A percentile compares a stretch with the other conserved stretches of the same genome.
Conservation (phyloP, 148 eudicot genomes). For the Persicaria tinctoria region DNA sequence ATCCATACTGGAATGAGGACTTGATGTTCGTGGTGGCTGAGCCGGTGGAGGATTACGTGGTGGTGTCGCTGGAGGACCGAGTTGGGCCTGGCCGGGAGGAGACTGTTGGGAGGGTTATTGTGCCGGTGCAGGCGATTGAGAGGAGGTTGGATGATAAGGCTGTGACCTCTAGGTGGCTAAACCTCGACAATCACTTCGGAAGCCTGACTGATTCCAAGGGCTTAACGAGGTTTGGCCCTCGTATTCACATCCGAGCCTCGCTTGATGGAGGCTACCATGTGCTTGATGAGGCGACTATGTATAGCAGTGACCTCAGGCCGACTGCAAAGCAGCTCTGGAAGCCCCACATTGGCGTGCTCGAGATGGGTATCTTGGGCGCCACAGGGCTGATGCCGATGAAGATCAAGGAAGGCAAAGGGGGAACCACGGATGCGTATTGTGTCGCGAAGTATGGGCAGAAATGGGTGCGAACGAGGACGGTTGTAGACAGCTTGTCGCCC, state of each 20-base stretch:
- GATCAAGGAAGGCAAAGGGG: slow-evolving; percentile 67
- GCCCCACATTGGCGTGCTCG: slow-evolving; percentile 87
- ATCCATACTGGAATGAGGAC: slow-evolving; percentile 82
- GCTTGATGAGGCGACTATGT: slow-evolving; percentile 82
- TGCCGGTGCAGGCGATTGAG: slow-evolving; percentile 49
- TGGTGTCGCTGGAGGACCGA: slow-evolving; percentile 71
- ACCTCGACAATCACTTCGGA: slow-evolving; percentile 48
- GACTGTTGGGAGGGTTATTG: slow-evolving; percentile 50
- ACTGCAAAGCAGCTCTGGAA: slow-evolving; percentile 91
- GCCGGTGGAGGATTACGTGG: slow-evolving; percentile 77
- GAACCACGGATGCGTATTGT: slow-evolving; percentile 73
- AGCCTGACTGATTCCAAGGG: slow-evolving; percentile 32
- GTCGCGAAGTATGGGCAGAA: slow-evolving; percentile 94
- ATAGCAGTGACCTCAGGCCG: slow-evolving; percentile 80
- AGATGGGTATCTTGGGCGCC: slow-evolving; percentile 86
- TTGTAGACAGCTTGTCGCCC: slow-evolving; percentile 67
- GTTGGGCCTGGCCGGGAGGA: slow-evolving; percentile 65
- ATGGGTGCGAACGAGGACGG: slow-evolving; percentile 83
- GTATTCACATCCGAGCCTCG: slow-evolving; percentile 62
- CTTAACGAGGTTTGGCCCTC: slow-evolving; percentile 47
- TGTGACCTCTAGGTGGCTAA: slow-evolving; percentile 68
- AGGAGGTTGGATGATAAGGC: slow-evolving; percentile 58
- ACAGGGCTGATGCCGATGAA: slow-evolving; percentile 74
- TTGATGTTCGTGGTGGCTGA: slow-evolving; percentile 87
- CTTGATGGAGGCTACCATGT: slow-evolving; percentile 94